Evolutionary conservation across 495 filamentous ascomycete genomes (phyloP), one percentile per base, ranked within the genome.

Genomic region (Tuber indicum): DNA sequence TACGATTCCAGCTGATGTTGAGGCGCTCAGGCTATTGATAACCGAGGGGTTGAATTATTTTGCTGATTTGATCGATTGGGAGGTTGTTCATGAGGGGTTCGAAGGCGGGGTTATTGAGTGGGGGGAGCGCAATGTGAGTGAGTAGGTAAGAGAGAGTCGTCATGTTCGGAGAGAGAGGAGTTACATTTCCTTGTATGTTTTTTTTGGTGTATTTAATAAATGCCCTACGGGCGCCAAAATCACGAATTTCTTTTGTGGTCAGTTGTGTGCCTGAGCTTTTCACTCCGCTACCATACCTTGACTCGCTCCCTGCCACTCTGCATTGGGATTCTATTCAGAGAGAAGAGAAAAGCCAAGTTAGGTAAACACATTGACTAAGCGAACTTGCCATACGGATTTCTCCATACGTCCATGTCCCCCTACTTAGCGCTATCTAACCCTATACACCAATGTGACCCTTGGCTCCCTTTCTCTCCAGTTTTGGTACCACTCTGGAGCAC

Each of bases 261-360:
- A 7, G 17, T 4, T 36, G 0, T 5, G 45, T 5, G 2, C 12
- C 14, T 19, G 26, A 36, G 14, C 36, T 66, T 66, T 5, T 17
- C 26, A 66, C 4, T 16, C 16, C 26, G 12, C 14, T 36, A 19
- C 58, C 14, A 5, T 19, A 8, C 36, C 58, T 26, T 36, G 26
- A 36, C 17, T 0, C 1, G 1, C 2, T 0, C 1, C 58, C 26
- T 6, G 1, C 14, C 23, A 58, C 49, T 14, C 1, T 5, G 0
- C 10, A 6, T 8, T 1, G 14, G 16, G 26, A 36, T 36, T 4
- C 0, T 0, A 36, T 66, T 36, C 12, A 66, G 17, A 36, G 26
- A 17, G 3, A 36, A 66, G 16, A 36, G 12, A 1, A 17, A 36
- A 12, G 14, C 6, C n/a, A 36, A 2, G 5, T 12, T 62, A 32